Evolutionary conservation across 2,329 filamentous ascomycete genomes (phyloP).

Genomic region (Ophiostoma novo-ulmi): DNA sequence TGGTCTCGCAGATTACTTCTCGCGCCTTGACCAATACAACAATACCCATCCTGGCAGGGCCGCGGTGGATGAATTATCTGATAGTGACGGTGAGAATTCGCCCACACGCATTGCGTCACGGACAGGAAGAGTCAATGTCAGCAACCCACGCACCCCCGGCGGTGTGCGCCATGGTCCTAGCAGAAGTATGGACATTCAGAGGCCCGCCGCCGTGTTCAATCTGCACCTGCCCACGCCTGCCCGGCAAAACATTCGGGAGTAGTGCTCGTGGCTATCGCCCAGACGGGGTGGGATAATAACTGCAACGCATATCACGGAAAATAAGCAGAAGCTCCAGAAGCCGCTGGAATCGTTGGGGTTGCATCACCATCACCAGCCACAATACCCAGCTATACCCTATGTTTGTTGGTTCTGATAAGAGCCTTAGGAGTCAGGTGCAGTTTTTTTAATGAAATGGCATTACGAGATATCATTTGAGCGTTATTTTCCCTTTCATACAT

Average conservation of each 20-base stretch:
- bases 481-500: background rate
- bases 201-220: constrained; percentile 36
- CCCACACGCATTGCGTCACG: constrained; percentile 46
- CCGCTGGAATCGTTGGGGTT: no score
- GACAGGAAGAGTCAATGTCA: constrained; percentile 53
- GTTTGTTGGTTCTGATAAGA: no score
- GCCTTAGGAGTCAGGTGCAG: no score
- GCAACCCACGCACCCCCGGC: constrained; percentile 52
- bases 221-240: constrained; percentile 31
- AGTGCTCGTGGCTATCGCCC: background rate
- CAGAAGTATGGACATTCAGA: constrained; percentile 51
- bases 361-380: no score
- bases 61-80: constrained; percentile 37
- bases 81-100: constrained; percentile 36
- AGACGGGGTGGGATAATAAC: background rate
- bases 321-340: background rate
- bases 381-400: no score
- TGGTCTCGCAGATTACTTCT: constrained; percentile 79
- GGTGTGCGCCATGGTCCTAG: constrained; percentile 47
- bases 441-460: no score
- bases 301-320: background rate
- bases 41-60: constrained; percentile 27
- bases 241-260: background rate
- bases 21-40: constrained; percentile 69
- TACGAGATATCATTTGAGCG: background rate